These are phyloP conservation scores for Inosperma sp. DNA, from an alignment of 768 basidiomycete species.

Conservation along the genomic window DNA sequence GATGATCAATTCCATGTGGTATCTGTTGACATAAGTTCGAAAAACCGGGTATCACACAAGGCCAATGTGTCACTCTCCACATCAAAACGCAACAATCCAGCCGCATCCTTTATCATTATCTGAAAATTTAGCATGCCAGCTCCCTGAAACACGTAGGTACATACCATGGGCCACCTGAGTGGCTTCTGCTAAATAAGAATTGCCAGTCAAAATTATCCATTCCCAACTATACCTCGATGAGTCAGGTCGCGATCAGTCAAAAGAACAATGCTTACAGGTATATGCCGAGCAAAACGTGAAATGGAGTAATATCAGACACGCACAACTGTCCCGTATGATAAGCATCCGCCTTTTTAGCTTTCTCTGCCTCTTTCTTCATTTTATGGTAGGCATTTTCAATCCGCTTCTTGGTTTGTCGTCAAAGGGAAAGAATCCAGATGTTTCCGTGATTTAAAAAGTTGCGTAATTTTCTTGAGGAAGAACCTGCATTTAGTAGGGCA, in stretches of 20 bases:
- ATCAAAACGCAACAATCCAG: no score
- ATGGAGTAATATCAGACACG: not conserved
- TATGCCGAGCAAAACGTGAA: no score
- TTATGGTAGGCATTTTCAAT: not conserved
- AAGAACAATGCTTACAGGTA: no score
- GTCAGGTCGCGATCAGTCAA: no score
- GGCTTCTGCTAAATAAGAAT: not conserved
- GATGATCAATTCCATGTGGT: no score
- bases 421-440: constrained; percentile 17
- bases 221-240: not conserved
- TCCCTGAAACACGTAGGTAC: no score
- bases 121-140: no score
- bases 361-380: not conserved
- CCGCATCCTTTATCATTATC: no score
- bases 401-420: constrained; percentile 12
- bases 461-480: constrained; percentile 36
- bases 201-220: not conserved
- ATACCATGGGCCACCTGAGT: not conserved
- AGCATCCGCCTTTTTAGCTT: constrained; percentile 15
- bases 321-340: constrained; percentile 18
- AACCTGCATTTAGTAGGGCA: constrained; percentile 46
- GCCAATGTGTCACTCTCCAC: no score
- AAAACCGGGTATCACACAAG: no score
- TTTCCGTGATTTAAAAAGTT: constrained; percentile 18
- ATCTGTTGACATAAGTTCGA: no score